phyloP scores from a whole-genome alignment of 768 basidiomycete species.

The Tylopilus intermedius region DNA sequence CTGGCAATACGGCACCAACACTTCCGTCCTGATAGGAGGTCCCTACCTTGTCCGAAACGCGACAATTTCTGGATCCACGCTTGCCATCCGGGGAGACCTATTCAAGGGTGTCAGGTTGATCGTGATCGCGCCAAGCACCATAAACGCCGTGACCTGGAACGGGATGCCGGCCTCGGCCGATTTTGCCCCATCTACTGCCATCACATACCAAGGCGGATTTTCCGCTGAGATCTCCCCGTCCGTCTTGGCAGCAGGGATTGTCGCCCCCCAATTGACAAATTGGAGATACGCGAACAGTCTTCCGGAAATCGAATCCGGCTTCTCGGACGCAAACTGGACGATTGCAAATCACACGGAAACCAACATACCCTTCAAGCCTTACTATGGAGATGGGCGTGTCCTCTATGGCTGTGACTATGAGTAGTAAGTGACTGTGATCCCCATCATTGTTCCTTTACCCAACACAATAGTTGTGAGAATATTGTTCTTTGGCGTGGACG shows the following conservation, averaged over 20 bases:
- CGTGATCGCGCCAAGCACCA: constrained; percentile 54
- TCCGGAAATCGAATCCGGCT: constrained; percentile 57
- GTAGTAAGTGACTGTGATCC: constrained; percentile 46
- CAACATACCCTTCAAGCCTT: constrained; percentile 63
- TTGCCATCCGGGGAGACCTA: constrained; percentile 67
- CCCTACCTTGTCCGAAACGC: constrained; percentile 62
- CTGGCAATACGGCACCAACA: constrained; percentile 73
- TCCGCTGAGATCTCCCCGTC: constrained; percentile 41
- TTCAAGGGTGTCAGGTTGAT: constrained; percentile 53
- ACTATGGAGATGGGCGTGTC: constrained; percentile 71
- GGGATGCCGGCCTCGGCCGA: constrained; percentile 42
- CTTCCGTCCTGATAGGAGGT: constrained; percentile 59
- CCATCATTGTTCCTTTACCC: constrained; percentile 4
- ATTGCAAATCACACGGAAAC: constrained; percentile 68
- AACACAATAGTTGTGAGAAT: constrained; percentile 65
- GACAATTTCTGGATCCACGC: constrained; percentile 40
- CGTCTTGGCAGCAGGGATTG: constrained; percentile 28
- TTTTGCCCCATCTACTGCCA: constrained; percentile 23
- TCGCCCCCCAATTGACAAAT: constrained; percentile 46
- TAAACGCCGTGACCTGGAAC: constrained; percentile 68
- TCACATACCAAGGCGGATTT: constrained; percentile 42
- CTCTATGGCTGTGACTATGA: constrained; percentile 85
- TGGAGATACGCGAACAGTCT: constrained; percentile 77
- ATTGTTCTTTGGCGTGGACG: constrained; percentile 79
- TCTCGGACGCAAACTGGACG: constrained; percentile 62